Evolutionary conservation across 2,329 filamentous ascomycete genomes (phyloP).

Genomic region (Chaetomium globosum): DNA sequence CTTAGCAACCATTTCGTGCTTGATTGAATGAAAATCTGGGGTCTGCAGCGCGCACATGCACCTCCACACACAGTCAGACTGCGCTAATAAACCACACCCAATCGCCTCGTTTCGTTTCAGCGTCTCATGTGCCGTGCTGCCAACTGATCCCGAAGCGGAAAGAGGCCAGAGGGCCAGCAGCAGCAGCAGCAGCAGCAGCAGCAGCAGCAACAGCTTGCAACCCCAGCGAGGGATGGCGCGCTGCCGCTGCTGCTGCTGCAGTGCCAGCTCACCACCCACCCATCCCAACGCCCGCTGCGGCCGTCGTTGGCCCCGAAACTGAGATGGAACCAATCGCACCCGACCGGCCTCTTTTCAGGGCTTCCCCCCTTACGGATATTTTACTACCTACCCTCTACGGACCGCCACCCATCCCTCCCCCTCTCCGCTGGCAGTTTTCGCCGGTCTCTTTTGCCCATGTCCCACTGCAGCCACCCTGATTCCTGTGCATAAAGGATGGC

Average conservation of each 20-base stretch:
- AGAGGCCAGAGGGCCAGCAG: neutral
- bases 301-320: neutral
- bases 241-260: neutral
- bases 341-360: no score
- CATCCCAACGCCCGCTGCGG: neutral
- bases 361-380: no score
- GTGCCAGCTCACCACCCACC: slow-evolving; percentile 5
- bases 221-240: neutral
- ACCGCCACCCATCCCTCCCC: no score
- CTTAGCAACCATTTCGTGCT: neutral
- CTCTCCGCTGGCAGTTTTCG: no score
- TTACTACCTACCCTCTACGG: no score
- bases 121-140: slow-evolving; percentile 3
- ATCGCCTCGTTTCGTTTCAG: neutral
- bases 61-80: neutral
- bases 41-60: neutral
- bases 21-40: neutral
- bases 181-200: no score
- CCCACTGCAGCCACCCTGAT: no score
- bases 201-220: neutral
- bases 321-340: no score
- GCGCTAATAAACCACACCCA: neutral
- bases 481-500: no score
- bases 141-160: slow-evolving; percentile 1
- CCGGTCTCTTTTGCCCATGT: no score